Percentiles rank a stretch among this genome's conserved stretches.
These are phyloP conservation scores for Beta vulgaris DNA, from an alignment of 148 eudicot species.

Conservation along the genomic window DNA sequence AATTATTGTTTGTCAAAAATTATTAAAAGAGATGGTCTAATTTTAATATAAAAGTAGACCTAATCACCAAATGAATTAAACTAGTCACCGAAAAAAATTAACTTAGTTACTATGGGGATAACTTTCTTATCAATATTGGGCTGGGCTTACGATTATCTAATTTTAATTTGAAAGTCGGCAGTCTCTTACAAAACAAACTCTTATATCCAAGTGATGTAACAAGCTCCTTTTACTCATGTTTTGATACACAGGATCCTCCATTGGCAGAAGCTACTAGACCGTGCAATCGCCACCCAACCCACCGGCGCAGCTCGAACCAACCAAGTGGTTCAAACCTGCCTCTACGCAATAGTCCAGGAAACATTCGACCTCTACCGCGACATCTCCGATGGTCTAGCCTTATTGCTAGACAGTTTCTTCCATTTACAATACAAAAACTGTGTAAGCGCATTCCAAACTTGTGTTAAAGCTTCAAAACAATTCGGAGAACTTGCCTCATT, in stretches of 20 bases:
- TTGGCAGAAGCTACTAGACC: constrained; percentile 77
- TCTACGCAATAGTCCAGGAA: constrained; percentile 76
- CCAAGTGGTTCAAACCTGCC: constrained; percentile 48
- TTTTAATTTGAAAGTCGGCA: too few species aligned
- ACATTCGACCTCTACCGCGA: constrained; percentile 72
- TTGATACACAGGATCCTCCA: constrained; percentile 40
- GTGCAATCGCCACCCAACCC: constrained; percentile 77
- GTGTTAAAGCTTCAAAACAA: constrained; percentile 63
- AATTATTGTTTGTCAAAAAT: too few species aligned
- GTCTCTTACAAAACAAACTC: too few species aligned
- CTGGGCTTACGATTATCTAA: too few species aligned
- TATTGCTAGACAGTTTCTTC: constrained; percentile 70
- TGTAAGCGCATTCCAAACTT: constrained; percentile 56
- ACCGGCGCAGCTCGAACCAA: constrained; percentile 63
- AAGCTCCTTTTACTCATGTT: neutral
- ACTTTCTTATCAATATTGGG: too few species aligned
- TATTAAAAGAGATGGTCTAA: too few species aligned
- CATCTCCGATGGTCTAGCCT: constrained; percentile 61
- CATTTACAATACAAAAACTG: constrained; percentile 64
- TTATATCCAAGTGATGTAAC: too few species aligned
- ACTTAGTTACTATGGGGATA: too few species aligned
- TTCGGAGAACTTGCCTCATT: constrained; percentile 61
- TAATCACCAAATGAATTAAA: too few species aligned
- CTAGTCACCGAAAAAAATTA: too few species aligned
- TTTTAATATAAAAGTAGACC: too few species aligned